Evolutionary conservation across 164 flowering plant species (phyloP).

Genomic region (Nymphaea thermarum): DNA sequence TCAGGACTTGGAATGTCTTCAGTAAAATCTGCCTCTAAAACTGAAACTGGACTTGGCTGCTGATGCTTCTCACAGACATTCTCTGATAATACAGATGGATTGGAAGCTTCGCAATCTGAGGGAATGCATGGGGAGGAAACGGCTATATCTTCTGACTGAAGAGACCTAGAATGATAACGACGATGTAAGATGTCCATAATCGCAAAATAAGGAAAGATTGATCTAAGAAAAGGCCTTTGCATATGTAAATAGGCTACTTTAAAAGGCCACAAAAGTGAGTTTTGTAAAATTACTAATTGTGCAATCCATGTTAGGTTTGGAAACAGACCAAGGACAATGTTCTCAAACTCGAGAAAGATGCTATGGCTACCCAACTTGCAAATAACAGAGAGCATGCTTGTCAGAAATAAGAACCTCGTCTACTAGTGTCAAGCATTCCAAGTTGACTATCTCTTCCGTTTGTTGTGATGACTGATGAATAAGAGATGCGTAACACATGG

Average conservation of each 20-base stretch:
- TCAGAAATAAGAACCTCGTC: background rate
- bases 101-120: background rate
- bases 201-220: no score
- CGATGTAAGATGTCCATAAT: background rate
- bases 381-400: background rate
- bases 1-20: slow-evolving; percentile 64
- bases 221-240: no score
- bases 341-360: no score
- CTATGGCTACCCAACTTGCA: background rate
- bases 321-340: no score
- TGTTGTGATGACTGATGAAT: background rate
- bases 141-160: background rate
- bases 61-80: slow-evolving; percentile 22
- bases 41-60: slow-evolving; percentile 80
- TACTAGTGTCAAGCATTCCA: background rate
- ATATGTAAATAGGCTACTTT: background rate
- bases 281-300: no score
- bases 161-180: background rate
- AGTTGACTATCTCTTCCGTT: background rate
- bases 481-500: background rate
- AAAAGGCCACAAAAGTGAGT: background rate
- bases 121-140: background rate
- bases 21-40: slow-evolving; percentile 55
- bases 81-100: slow-evolving; percentile 22
- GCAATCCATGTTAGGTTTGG: no score